phyloP scores from a whole-genome alignment of 495 filamentous ascomycete genomes.

The Aspergillus cavernicola region DNA sequence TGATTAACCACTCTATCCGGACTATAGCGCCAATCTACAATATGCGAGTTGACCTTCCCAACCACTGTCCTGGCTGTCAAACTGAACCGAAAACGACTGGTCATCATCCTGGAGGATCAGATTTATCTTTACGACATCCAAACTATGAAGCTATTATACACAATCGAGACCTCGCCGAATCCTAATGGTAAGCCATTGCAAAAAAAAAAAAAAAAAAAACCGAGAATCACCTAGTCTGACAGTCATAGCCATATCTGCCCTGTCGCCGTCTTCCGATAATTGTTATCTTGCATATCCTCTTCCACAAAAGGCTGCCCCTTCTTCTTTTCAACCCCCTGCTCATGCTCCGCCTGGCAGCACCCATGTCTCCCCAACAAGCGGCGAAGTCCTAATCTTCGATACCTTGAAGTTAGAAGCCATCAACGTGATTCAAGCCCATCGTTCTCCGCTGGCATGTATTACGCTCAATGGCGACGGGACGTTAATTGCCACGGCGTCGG shows the following conservation, averaged over 20 bases:
- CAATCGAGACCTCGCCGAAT: conserved; percentile 90
- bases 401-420: conserved; percentile 80
- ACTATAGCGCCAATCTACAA: conserved; percentile 79
- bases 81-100: conserved; percentile 88
- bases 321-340: conserved; percentile 63
- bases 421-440: conserved; percentile 89
- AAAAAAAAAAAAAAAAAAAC: too few species aligned
- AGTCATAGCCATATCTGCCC: conserved; percentile 72
- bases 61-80: conserved; percentile 89
- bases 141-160: conserved; percentile 91
- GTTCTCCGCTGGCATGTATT: conserved; percentile 85
- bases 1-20: conserved; percentile 10
- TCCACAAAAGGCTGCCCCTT: conserved; percentile 69
- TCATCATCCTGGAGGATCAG: conserved; percentile 88
- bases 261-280: conserved; percentile 91
- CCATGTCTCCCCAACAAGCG: conserved; percentile 78
- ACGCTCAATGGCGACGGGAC: conserved; percentile 90
- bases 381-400: conserved; percentile 90
- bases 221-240: conserved; percentile 14
- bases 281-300: conserved; percentile 93
- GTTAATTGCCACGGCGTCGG: conserved; percentile 89
- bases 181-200: conserved; percentile 64
- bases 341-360: conserved; percentile 76
- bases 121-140: conserved; percentile 98
- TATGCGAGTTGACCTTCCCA: conserved; percentile 97